Evolutionary conservation across 2,329 filamentous ascomycete genomes (phyloP).

Genomic region (Dissoconium aciculare): DNA sequence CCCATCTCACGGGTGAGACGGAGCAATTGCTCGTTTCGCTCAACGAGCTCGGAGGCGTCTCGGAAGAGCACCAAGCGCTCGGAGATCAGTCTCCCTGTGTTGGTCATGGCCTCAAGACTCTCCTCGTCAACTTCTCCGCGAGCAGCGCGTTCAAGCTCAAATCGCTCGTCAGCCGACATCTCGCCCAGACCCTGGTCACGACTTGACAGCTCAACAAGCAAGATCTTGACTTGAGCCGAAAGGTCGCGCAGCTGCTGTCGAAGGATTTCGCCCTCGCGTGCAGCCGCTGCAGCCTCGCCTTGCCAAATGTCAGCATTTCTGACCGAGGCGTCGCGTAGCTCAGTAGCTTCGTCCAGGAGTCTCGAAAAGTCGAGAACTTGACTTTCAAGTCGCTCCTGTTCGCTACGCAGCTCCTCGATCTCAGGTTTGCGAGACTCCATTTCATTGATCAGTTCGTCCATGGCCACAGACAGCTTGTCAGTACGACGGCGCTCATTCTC

Average conservation of each 20-base stretch:
- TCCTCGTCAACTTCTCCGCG: slow-evolving; percentile 60
- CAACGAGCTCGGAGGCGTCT: slow-evolving; percentile 67
- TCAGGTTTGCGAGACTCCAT: slow-evolving; percentile 78
- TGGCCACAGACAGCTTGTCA: slow-evolving; percentile 56
- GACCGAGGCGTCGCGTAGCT: slow-evolving; percentile 63
- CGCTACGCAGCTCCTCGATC: slow-evolving; percentile 67
- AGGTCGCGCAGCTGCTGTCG: slow-evolving; percentile 79
- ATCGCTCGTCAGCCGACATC: slow-evolving; percentile 55
- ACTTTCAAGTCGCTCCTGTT: slow-evolving; percentile 63
- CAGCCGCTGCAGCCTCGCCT: slow-evolving; percentile 47
- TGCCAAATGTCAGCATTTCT: slow-evolving; percentile 68
- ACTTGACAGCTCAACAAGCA: slow-evolving; percentile 74
- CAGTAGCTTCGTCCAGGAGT: slow-evolving; percentile 65
- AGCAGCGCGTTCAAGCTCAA: slow-evolving; percentile 63
- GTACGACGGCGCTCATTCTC: slow-evolving; percentile 59
- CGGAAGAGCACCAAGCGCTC: slow-evolving; percentile 83
- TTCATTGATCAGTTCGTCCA: slow-evolving; percentile 75
- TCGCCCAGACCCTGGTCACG: slow-evolving; percentile 63
- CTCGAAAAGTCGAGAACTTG: slow-evolving; percentile 67
- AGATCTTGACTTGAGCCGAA: slow-evolving; percentile 76
- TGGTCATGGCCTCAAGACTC: slow-evolving; percentile 57
- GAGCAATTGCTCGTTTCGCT: slow-evolving; percentile 74
- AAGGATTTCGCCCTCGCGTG: slow-evolving; percentile 59
- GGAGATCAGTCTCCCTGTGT: slow-evolving; percentile 78
- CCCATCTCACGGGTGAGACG: slow-evolving; percentile 72